Percentiles rank a stretch among this genome's conserved stretches.
Evolutionary conservation across 179 eudicot species (phyloP).

Genomic region (Corrigiola litoralis): DNA sequence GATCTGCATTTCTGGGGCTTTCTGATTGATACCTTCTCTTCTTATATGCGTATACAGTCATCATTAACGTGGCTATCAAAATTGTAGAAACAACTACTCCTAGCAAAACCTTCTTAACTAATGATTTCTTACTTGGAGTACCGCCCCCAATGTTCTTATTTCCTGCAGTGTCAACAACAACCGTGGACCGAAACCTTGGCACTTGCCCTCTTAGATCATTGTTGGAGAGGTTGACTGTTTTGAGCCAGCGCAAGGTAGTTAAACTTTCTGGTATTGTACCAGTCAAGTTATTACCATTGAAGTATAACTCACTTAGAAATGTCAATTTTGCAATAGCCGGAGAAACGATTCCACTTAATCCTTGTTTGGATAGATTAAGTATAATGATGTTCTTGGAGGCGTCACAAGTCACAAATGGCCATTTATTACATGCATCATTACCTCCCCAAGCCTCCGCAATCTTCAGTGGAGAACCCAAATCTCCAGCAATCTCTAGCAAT

Average conservation of each 20-base stretch:
- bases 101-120: background rate
- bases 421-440: constrained; percentile 46
- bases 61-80: background rate
- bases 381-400: constrained; percentile 25
- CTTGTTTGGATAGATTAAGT: constrained; percentile 38
- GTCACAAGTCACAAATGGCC: constrained; percentile 50
- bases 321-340: constrained; percentile 45
- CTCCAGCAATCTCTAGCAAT: constrained; percentile 43
- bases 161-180: constrained; percentile 28
- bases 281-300: constrained; percentile 50
- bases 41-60: background rate
- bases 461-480: constrained; percentile 44
- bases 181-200: constrained; percentile 28
- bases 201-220: constrained; percentile 51
- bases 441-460: constrained; percentile 56
- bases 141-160: constrained; percentile 32
- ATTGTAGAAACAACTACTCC: background rate
- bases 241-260: constrained; percentile 38
- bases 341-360: constrained; percentile 40
- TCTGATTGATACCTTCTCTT: background rate
- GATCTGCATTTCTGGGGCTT: background rate
- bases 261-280: constrained; percentile 46
- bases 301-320: constrained; percentile 22
- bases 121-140: background rate
- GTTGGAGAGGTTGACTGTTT: constrained; percentile 39